Base-by-base conservation (phyloP, 148 eudicot genomes). In the Vaccinium myrtillus region DNA sequence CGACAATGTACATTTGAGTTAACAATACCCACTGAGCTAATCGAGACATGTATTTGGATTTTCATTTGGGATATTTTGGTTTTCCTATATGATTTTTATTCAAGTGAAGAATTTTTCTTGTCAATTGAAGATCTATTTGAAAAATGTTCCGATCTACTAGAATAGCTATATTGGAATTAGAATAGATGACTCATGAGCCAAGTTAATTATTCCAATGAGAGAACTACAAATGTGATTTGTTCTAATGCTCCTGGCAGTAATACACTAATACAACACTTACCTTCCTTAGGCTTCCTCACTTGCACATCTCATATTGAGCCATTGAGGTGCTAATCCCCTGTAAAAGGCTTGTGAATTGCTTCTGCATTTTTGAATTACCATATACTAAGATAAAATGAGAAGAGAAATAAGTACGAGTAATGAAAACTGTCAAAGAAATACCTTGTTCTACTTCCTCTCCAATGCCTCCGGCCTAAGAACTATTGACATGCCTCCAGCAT, bases 161-260 rank as follows among this genome's bases (percentile, higher is more conserved):
- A 51, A 23, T 12, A 51, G 14, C 4, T 50, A 27, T 16, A 13
- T 3, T 25, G 80, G 59, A 77, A 43, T 36, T 36, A 36, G 39
- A 36, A 36, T 43, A 39, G 51, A 43, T 75, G 6, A 30, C 27
- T 23, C 23, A 76, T n/a, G 56, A 76, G 6, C 23, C 36, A 49
- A 49, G 54, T 49, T 75, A 48, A 12, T 25, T 49, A 46, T 76
- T 76, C 13, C 15, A 12, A 11, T 25, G 27, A 50, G 56, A 49
- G 54, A 50, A 76, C 6, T 76, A 49, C 79, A 76, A 48, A n/a
- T 76, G 32, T 49, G 78, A 75, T n/a, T 48, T n/a, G 12, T n/a
- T 50, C 56, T n/a, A 49, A 48, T 76, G 32, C n/a, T 76, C 36
- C 39, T 36, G 39, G 39, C 3, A 36, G 39, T 36, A 36, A 36